Conservation (phyloP, 805 yeast genomes). For the Saturnispora saitoi region DNA sequence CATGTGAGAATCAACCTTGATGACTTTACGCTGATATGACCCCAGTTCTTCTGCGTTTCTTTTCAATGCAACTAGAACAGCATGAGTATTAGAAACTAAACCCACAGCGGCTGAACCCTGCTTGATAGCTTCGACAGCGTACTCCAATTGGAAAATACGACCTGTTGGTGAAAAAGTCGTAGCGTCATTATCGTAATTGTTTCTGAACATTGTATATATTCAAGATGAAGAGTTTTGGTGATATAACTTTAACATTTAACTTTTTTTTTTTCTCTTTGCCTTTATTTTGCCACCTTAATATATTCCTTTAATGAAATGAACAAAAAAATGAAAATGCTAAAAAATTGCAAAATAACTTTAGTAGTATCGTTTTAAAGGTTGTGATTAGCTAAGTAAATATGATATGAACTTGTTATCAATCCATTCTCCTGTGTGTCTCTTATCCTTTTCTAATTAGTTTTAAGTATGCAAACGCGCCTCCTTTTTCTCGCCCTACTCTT, state of each 20-base stretch:
- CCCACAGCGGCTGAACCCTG: constrained; percentile 98
- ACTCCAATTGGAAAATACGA: constrained; percentile 81
- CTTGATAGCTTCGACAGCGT: constrained; percentile 90
- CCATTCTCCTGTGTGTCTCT: not conserved
- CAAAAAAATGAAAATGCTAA: constrained; percentile 4
- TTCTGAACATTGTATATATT: constrained; percentile 57
- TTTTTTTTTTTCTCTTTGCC: not conserved
- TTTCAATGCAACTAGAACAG: constrained; percentile 87
- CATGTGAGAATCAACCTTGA: constrained; percentile 85
- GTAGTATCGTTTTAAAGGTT: not conserved
- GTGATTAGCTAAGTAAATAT: no score
- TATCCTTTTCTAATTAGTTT: no score
- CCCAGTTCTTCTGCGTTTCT: constrained; percentile 97
- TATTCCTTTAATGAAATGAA: no score
- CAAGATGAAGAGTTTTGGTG: not conserved
- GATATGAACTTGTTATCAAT: not conserved
- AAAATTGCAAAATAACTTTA: not conserved
- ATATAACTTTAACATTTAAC: not conserved
- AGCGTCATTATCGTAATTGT: constrained; percentile 97
- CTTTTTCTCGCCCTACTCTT: not conserved
- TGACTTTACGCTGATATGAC: constrained; percentile 89
- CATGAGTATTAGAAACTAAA: constrained; percentile 74
- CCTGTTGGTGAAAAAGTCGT: constrained; percentile 97
- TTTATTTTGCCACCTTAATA: not conserved
- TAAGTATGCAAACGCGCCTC: not conserved